A percentile compares a stretch with the other conserved stretches of the same genome.
phyloP scores from a whole-genome alignment of 352 stramenopile species.

The Pythium coloratum region DNA sequence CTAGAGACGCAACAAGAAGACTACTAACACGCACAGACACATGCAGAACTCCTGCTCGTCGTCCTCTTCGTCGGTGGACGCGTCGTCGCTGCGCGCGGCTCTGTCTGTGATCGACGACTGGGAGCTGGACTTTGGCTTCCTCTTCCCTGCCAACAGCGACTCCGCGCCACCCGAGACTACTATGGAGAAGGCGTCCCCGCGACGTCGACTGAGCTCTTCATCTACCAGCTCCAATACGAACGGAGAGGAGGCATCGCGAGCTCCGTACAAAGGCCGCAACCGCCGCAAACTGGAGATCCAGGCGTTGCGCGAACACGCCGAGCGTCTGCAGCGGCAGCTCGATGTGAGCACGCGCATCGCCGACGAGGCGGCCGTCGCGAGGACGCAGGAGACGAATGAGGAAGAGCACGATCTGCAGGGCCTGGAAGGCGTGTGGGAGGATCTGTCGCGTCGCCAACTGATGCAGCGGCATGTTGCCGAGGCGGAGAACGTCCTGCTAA shows the following conservation, averaged over 20 bases:
- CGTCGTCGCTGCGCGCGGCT: slow-evolving; percentile 14
- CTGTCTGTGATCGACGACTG: slow-evolving; percentile 17
- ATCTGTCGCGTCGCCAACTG: background rate
- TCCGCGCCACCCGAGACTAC: background rate
- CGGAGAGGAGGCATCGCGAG: background rate
- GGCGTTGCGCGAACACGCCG: slow-evolving; percentile 8
- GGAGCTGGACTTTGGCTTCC: slow-evolving; percentile 13
- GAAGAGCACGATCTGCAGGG: background rate
- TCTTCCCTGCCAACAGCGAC: background rate
- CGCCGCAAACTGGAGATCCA: slow-evolving; percentile 19
- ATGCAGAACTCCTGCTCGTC: background rate
- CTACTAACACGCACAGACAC: background rate
- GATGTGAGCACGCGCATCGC: background rate
- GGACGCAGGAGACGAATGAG: background rate
- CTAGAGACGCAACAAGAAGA: background rate
- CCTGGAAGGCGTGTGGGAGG: slow-evolving; percentile 5
- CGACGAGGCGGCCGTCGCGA: background rate
- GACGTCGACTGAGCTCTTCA: background rate
- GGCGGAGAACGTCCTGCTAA: background rate
- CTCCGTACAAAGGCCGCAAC: slow-evolving; percentile 12
- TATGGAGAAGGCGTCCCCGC: background rate
- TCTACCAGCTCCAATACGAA: background rate
- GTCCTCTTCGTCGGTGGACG: background rate
- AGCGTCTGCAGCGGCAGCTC: background rate
- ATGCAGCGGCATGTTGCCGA: background rate